Conservation (phyloP, 352 stramenopile genomes). For the Pythium dissotocum region DNA sequence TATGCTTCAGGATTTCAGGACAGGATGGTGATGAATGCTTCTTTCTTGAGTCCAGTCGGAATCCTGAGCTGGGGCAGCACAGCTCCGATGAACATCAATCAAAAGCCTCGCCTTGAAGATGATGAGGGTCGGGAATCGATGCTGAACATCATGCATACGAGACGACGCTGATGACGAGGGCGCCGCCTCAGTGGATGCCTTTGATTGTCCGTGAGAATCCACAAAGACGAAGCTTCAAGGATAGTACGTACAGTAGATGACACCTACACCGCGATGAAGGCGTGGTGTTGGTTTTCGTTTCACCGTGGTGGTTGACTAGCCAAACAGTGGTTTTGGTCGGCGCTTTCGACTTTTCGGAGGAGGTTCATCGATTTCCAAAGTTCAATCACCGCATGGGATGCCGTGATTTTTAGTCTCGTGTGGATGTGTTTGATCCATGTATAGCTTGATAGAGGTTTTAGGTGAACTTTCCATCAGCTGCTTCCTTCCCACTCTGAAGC, state of each 20-base stretch:
- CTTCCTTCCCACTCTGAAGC: not conserved
- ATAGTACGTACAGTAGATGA: not conserved
- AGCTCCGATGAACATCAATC: too few relatives aligned
- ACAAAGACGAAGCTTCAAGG: too few relatives aligned
- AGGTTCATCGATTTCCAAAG: conserved; percentile 5
- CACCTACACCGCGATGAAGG: not conserved
- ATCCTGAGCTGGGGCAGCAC: too few relatives aligned
- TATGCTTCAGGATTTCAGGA: not conserved
- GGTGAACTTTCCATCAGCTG: conserved; percentile 3
- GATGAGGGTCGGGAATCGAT: too few relatives aligned
- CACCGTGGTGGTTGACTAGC: conserved; percentile 1
- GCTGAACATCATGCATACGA: too few relatives aligned
- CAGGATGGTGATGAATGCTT: not conserved
- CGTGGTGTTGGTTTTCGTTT: not conserved
- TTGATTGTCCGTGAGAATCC: too few relatives aligned
- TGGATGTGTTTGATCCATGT: not conserved
- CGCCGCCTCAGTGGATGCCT: too few relatives aligned
- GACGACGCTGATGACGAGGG: too few relatives aligned
- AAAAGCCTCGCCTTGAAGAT: too few relatives aligned
- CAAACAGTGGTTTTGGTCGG: not conserved
- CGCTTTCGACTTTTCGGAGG: not conserved
- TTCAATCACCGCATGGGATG: not conserved
- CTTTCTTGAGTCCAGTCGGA: too few relatives aligned
- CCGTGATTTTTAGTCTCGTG: not conserved
- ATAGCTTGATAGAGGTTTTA: not conserved